Percentiles rank a stretch among this genome's conserved stretches.
Evolutionary conservation across 169 alveolate genomes (phyloP).

Genomic region (Plasmodium cynomolgi): DNA sequence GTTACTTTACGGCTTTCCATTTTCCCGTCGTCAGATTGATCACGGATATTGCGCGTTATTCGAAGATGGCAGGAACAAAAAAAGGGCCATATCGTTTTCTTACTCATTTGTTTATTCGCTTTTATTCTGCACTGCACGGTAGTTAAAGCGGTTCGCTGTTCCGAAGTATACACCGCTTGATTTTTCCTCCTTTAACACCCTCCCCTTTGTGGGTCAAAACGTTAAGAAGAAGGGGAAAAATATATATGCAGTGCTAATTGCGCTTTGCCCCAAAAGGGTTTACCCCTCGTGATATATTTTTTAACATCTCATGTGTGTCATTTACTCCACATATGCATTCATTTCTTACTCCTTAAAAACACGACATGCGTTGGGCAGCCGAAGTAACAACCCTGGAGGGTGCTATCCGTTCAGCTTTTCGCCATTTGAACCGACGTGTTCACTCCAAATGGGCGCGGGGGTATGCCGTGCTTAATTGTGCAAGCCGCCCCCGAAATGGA

Average conservation of each 20-base stretch:
- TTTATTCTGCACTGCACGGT: not conserved
- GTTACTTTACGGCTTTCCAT: not conserved
- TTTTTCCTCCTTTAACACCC: not conserved
- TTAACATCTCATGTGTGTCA: not conserved
- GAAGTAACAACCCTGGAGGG: not conserved
- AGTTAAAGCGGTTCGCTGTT: not conserved
- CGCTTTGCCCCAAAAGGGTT: not conserved
- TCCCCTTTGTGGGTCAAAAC: not conserved
- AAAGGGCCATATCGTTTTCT: not conserved
- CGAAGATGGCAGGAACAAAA: not conserved
- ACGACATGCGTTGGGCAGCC: not conserved
- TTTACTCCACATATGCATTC: not conserved
- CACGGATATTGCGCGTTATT: not conserved
- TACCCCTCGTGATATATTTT: not conserved
- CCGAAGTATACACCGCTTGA: not conserved
- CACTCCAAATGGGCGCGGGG: not conserved
- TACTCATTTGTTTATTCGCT: not conserved
- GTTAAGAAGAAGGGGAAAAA: not conserved
- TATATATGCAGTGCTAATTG: not conserved
- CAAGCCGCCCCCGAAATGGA: not conserved
- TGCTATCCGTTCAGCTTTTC: not conserved
- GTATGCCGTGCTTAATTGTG: not conserved
- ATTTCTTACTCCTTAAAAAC: not conserved
- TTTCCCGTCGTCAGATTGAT: not conserved
- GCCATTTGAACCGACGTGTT: not conserved